phyloP scores from a whole-genome alignment of 352 stramenopile species.

The Nothophytophthora sp. region DNA sequence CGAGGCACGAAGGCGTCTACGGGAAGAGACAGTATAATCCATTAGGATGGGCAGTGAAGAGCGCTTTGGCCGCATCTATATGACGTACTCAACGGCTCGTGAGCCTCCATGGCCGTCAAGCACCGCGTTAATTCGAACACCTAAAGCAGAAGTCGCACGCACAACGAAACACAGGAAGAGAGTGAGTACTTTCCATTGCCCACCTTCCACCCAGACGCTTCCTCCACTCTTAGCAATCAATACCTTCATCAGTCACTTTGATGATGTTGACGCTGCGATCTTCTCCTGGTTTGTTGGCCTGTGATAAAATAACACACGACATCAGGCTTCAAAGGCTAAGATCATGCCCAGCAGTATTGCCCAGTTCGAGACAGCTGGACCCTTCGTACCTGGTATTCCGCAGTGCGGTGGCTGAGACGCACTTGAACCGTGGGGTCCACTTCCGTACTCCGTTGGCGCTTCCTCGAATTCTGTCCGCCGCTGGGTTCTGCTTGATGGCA shows the following conservation, averaged over 20 bases:
- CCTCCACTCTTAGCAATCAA: background rate
- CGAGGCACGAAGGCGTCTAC: constrained; percentile 42
- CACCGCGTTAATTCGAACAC: constrained; percentile 52
- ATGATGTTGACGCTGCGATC: constrained; percentile 61
- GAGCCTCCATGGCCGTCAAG: constrained; percentile 72
- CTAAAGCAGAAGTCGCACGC: constrained; percentile 5
- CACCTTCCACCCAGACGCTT: no score
- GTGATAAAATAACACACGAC: constrained; percentile 11
- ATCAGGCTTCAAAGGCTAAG: no score
- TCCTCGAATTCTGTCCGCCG: constrained; percentile 17
- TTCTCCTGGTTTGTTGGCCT: constrained; percentile 69
- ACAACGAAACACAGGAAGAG: background rate
- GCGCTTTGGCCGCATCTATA: background rate
- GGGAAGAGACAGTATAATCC: background rate
- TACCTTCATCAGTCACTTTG: constrained; percentile 37
- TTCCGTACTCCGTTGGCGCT: constrained; percentile 14
- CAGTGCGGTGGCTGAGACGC: constrained; percentile 37
- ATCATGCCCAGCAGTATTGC: background rate
- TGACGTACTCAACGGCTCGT: constrained; percentile 64
- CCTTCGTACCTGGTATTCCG: constrained; percentile 54
- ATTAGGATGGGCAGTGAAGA: constrained; percentile 5
- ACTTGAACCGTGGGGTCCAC: constrained; percentile 20
- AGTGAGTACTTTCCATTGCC: no score
- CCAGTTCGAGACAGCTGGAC: background rate
- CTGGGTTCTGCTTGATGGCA: constrained; percentile 11